Base-by-base conservation (phyloP, 2,329 filamentous ascomycete species). In the Fusarium tuaranense region DNA sequence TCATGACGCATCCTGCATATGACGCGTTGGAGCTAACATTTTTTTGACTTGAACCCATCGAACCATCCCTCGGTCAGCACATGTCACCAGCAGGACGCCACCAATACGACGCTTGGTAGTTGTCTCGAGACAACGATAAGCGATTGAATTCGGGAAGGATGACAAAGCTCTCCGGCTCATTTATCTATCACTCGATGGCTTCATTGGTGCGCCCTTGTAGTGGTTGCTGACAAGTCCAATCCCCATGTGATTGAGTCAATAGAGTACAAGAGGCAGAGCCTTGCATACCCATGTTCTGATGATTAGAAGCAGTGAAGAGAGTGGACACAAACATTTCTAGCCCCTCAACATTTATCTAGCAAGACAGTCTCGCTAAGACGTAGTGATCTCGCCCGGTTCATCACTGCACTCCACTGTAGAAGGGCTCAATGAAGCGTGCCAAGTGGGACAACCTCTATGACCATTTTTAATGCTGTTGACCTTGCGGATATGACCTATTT, bases 121-220 rank as follows among this genome's bases (percentile, higher is more conserved):
- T 55, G 30, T 55, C 51, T 32, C 51, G 51, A 55, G 51, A 34
- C 51, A 55, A 55, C 51, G 51, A 55, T 55, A 55, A 55, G 51
- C 51, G n/a, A 55, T 55, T 20, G 18, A 20, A 12, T 20, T 55
- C 10, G 10, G 18, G 5, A 18, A 55, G 18, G 48, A 32, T 32
- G 27, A 30, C 16, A 32, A 53, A 53, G 51, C 51, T 32, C 27
- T 32, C 27, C 27, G 12, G 18, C 12, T 20, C 7, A 20, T n/a
- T 13, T 55, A 55, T 32, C 16, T 7, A 14, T 53, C 27, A 53
- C 48, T 30, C 4, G 25, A 10, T 30, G 25, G 5, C 48, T 7
- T 25, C 48, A n/a, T n/a, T n/a, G 12, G 27, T 20, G 48, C 18
- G n/a, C 25, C 9, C 46, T 34, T 13, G 18, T 34, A 20, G 18